A percentile compares a stretch with the other conserved stretches of the same genome.
Conservation (phyloP, 2,329 filamentous ascomycete species). For the Graphilbum sp. region DNA sequence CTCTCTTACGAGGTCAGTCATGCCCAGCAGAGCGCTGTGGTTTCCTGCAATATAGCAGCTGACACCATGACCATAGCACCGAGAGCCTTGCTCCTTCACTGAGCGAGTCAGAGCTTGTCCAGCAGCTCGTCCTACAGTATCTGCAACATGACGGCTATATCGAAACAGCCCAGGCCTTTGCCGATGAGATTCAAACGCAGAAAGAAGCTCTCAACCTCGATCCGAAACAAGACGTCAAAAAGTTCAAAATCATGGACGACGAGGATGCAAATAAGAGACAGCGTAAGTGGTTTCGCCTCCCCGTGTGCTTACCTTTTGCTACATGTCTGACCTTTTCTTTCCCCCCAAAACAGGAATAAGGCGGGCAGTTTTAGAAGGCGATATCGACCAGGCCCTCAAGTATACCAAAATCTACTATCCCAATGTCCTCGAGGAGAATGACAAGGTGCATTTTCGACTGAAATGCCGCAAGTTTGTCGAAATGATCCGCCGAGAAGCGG, state of each 20-base stretch:
- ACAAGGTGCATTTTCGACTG: slow-evolving; percentile 74
- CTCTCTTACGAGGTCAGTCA: slow-evolving; percentile 22
- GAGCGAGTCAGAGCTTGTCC: slow-evolving; percentile 63
- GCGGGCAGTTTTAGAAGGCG: slow-evolving; percentile 71
- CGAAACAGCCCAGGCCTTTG: slow-evolving; percentile 79
- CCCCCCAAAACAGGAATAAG: slow-evolving; percentile 49
- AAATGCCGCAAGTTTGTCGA: slow-evolving; percentile 89
- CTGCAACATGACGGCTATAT: slow-evolving; percentile 91
- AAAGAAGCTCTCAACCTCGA: slow-evolving; percentile 51
- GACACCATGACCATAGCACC: slow-evolving; percentile 24
- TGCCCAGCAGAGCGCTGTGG: neutral
- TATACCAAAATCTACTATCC: slow-evolving; percentile 66
- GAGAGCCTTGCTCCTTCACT: slow-evolving; percentile 43
- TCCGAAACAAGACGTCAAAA: slow-evolving; percentile 32
- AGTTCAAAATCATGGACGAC: slow-evolving; percentile 59
- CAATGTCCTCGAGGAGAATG: slow-evolving; percentile 60
- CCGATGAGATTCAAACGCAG: slow-evolving; percentile 61
- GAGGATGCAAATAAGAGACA: slow-evolving; percentile 76
- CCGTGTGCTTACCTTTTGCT: slow-evolving; percentile 1
- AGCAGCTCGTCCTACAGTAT: slow-evolving; percentile 72
- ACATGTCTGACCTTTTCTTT: no score
- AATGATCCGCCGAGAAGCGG: slow-evolving; percentile 65
- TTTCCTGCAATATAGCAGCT: neutral
- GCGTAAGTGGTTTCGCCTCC: slow-evolving; percentile 34
- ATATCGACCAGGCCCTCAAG: slow-evolving; percentile 82